A percentile compares a stretch with the other conserved stretches of the same genome.
These are phyloP conservation scores for Beauveria rudraprayagi DNA, from an alignment of 2,329 filamentous ascomycete genomes.

Conservation along the genomic window DNA sequence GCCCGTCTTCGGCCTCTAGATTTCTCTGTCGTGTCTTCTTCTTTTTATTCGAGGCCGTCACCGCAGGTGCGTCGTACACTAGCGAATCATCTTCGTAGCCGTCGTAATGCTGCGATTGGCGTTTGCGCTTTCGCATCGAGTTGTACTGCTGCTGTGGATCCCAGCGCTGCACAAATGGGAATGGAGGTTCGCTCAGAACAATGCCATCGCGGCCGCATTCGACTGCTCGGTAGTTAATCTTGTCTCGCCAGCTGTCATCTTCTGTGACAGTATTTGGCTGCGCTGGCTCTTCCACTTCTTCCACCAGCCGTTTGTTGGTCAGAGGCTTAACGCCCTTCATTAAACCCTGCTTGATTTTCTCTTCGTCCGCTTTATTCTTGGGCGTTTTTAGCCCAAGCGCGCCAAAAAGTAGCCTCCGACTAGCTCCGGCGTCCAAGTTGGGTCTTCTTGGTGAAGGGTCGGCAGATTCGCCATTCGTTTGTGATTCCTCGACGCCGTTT, in stretches of 20 bases:
- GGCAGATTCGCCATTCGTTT: constrained; percentile 3
- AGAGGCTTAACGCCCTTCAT: constrained; percentile 44
- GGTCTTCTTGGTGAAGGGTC: background rate
- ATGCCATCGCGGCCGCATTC: constrained; percentile 72
- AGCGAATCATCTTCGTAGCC: constrained; percentile 22
- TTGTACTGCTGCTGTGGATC: constrained; percentile 59
- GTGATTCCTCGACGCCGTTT: background rate
- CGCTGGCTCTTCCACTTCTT: constrained; percentile 14
- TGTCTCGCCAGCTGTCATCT: constrained; percentile 63
- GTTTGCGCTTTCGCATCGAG: constrained; percentile 41
- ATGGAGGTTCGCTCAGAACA: constrained; percentile 67
- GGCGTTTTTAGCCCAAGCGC: constrained; percentile 63
- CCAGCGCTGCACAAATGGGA: constrained; percentile 87
- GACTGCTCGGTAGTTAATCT: constrained; percentile 67
- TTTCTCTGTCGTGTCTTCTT: constrained; percentile 33
- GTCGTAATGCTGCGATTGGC: constrained; percentile 28
- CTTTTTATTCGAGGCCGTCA: constrained; percentile 11
- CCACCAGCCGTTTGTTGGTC: constrained; percentile 25
- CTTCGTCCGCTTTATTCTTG: constrained; percentile 60
- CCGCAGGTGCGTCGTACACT: background rate
- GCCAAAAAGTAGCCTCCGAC: constrained; percentile 61
- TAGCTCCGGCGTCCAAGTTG: constrained; percentile 44
- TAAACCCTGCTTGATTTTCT: constrained; percentile 50
- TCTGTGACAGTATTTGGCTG: constrained; percentile 21
- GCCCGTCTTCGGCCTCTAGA: background rate